A percentile compares a stretch with the other conserved stretches of the same genome.
Conservation (phyloP, 805 yeast species). For the Metschnikowia henanensis region DNA sequence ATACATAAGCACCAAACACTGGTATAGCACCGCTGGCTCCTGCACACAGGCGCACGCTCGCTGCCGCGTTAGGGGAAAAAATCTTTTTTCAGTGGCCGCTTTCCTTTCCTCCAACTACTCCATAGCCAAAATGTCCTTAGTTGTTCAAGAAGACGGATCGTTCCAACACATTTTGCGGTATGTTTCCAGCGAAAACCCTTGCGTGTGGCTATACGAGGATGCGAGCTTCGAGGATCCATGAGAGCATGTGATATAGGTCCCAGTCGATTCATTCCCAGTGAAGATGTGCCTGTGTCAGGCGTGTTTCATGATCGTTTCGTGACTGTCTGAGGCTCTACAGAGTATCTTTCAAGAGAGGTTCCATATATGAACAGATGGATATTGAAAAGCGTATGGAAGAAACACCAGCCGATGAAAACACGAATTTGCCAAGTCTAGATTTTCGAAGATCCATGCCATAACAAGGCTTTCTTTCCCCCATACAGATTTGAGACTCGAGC, state of each 20-base stretch:
- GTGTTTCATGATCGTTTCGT: too few species aligned
- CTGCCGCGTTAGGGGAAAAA: constrained; percentile 21
- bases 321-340: too few species aligned
- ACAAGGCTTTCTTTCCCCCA: too few species aligned
- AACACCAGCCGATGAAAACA: too few species aligned
- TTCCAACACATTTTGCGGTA: constrained; percentile 99
- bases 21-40: constrained; percentile 10
- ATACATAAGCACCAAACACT: constrained; percentile 11
- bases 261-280: too few species aligned
- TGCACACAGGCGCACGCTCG: constrained; percentile 13
- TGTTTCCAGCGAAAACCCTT: constrained; percentile 36
- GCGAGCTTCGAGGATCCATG: background rate
- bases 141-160: constrained; percentile 98
- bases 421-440: too few species aligned
- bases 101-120: constrained; percentile 18
- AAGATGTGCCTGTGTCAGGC: too few species aligned
- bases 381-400: too few species aligned
- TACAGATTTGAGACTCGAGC: too few species aligned
- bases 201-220: background rate
- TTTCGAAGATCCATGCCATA: too few species aligned
- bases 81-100: constrained; percentile 18
- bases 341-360: too few species aligned
- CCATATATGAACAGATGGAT: too few species aligned
- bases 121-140: constrained; percentile 78
- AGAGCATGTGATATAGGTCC: background rate